Evolutionary conservation across 2,329 filamentous ascomycete species (phyloP), one percentile per base, ranked within the genome.

Genomic region (Penicillium sp.): DNA sequence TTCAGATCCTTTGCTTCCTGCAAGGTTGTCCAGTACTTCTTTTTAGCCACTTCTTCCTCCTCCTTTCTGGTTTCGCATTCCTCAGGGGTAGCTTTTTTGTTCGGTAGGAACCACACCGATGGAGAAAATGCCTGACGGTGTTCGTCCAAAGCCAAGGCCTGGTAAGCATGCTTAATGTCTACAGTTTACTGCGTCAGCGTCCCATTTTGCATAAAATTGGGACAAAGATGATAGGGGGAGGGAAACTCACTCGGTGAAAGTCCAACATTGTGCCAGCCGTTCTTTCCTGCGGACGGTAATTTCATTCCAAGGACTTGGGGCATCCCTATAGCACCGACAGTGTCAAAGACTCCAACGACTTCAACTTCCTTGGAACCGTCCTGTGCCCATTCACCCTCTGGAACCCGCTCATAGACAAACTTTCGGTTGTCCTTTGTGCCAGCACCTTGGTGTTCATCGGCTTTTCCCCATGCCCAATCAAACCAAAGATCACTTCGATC

Each of bases 31-130:
- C 49, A 55, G 49, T 58, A 62, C 23, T 33, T 16, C n/a, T 59
- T 33, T 26, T 57, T 37, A 1, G 62, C 62, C 33, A 43, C 21
- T 6, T 39, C 45, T 4, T 60, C 58, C 11, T 55, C 51, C 1
- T 45, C 19, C 9, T 46, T 49, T 11, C 33, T 46, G 11, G 9
- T 53, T 13, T n/a, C 13, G 19, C 58, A 37, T 23, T 64, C 52
- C n/a, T 61, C 50, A 4, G 57, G 54, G 21, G 51, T 23, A 2
- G 58, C 55, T 5, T 43, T 54, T 3, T 55, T 54, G 33, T 60
- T 61, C 10, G 61, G 54, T 7, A 81, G 77, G 51, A 80, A 78
- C 82, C 82, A 85, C 1, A 85, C 67, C 0, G 82, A 81, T 0
- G 83, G 82, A 0, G 75, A 73, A 60, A 83, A 85, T 0, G 82